A percentile compares a stretch with the other conserved stretches of the same genome.
Evolutionary conservation across 2,329 filamentous ascomycete species (phyloP).

Genomic region (Claviceps monticola): DNA sequence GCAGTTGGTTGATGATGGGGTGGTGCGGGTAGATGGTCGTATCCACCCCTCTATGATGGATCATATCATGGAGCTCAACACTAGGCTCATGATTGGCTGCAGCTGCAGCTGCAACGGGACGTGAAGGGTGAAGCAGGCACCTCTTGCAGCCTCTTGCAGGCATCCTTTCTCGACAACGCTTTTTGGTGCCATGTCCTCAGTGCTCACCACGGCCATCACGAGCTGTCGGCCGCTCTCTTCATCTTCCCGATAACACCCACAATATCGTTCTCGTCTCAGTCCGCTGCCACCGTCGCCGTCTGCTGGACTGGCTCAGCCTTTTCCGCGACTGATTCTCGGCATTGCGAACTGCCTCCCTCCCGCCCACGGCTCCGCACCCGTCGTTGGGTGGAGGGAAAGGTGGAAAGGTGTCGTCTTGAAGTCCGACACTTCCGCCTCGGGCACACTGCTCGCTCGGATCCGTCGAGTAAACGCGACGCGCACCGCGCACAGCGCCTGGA

Average conservation of each 20-base stretch:
- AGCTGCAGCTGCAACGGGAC: too few species aligned
- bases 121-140: too few species aligned
- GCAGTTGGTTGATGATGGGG: too few species aligned
- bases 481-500: conserved; percentile 3
- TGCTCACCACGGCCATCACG: background rate
- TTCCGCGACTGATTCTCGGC: background rate
- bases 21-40: too few species aligned
- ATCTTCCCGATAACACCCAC: background rate
- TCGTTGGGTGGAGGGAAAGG: background rate
- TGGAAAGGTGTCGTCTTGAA: background rate
- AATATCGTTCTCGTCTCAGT: background rate
- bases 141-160: too few species aligned
- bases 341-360: background rate
- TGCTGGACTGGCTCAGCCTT: background rate
- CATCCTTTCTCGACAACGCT: too few species aligned
- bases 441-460: too few species aligned
- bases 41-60: too few species aligned
- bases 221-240: background rate
- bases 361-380: background rate
- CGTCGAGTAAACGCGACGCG: background rate
- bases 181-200: background rate
- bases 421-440: background rate
- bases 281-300: background rate
- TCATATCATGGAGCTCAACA: too few species aligned
- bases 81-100: conserved; percentile 1